Evolutionary conservation across 257 asterid species (phyloP).

Genomic region (Jacaranda mimosifolia): DNA sequence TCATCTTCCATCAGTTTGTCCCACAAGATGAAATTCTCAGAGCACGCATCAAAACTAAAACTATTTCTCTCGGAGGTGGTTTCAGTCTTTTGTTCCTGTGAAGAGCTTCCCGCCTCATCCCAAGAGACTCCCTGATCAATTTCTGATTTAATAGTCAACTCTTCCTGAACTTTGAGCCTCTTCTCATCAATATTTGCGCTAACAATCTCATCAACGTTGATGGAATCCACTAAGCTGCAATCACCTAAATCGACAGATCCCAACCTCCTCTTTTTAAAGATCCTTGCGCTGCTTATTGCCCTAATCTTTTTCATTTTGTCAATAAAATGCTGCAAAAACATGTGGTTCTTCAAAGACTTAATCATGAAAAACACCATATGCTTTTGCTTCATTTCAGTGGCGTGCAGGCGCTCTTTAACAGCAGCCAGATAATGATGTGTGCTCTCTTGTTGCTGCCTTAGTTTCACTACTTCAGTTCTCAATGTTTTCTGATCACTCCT

Average conservation of each 20-base stretch:
- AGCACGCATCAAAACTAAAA: slow-evolving; percentile 29
- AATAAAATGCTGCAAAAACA: slow-evolving; percentile 36
- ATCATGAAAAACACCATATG: slow-evolving; percentile 48
- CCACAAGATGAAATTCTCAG: slow-evolving; percentile 72
- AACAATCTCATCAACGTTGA: too few species aligned
- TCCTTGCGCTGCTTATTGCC: slow-evolving; percentile 19
- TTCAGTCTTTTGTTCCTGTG: slow-evolving; percentile 37
- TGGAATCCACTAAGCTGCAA: too few species aligned
- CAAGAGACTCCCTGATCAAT: slow-evolving; percentile 42
- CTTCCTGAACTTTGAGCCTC: slow-evolving; percentile 40
- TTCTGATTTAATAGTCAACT: slow-evolving; percentile 47
- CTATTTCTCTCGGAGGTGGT: neutral
- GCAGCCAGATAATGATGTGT: slow-evolving; percentile 41
- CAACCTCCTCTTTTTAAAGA: slow-evolving; percentile 23
- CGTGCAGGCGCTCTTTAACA: slow-evolving; percentile 48
- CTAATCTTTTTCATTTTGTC: slow-evolving; percentile 45
- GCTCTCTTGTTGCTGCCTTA: slow-evolving; percentile 59
- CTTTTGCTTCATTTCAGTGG: slow-evolving; percentile 51
- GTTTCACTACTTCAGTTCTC: slow-evolving; percentile 50
- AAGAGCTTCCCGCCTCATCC: slow-evolving; percentile 51
- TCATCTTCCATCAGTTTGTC: slow-evolving; percentile 81
- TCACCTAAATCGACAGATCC: neutral
- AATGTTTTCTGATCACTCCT: slow-evolving; percentile 45
- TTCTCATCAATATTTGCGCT: neutral
- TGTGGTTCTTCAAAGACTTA: slow-evolving; percentile 54